Evolutionary conservation across 2,329 filamentous ascomycete species (phyloP).

Genomic region (Colletotrichum ledebouriae): DNA sequence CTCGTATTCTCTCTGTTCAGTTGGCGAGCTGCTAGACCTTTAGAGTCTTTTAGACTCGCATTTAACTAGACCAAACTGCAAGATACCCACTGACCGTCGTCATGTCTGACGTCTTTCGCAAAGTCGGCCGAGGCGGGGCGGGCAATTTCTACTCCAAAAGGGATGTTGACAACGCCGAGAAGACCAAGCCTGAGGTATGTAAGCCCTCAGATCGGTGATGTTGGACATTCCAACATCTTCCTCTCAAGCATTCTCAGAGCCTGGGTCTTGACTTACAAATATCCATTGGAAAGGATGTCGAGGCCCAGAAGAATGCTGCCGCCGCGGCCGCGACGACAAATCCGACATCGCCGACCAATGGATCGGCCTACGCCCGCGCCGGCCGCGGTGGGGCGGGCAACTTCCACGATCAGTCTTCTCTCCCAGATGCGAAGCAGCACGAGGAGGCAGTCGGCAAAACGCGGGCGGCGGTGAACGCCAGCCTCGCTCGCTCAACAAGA

Average conservation of each 20-base stretch:
- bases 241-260: background rate
- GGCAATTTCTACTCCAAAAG: slow-evolving; percentile 72
- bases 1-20: background rate
- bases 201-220: background rate
- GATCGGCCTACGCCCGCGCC: slow-evolving; percentile 53
- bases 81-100: slow-evolving; percentile 12
- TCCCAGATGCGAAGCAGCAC: slow-evolving; percentile 51
- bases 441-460: slow-evolving; percentile 52
- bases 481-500: slow-evolving; percentile 43
- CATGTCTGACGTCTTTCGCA: slow-evolving; percentile 60
- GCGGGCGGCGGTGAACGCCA: slow-evolving; percentile 52
- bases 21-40: background rate
- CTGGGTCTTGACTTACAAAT: slow-evolving; percentile 1
- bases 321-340: slow-evolving; percentile 46
- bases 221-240: background rate
- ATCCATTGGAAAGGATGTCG: slow-evolving; percentile 47
- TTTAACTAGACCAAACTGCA: background rate
- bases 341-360: slow-evolving; percentile 40
- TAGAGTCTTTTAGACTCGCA: background rate
- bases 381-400: slow-evolving; percentile 76
- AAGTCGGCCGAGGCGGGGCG: slow-evolving; percentile 72
- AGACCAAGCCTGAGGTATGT: slow-evolving; percentile 45
- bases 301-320: slow-evolving; percentile 49
- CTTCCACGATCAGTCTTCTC: slow-evolving; percentile 58
- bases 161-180: slow-evolving; percentile 61